phyloP scores from a whole-genome alignment of 768 basidiomycete genomes.

The Tulasnella sp. region DNA sequence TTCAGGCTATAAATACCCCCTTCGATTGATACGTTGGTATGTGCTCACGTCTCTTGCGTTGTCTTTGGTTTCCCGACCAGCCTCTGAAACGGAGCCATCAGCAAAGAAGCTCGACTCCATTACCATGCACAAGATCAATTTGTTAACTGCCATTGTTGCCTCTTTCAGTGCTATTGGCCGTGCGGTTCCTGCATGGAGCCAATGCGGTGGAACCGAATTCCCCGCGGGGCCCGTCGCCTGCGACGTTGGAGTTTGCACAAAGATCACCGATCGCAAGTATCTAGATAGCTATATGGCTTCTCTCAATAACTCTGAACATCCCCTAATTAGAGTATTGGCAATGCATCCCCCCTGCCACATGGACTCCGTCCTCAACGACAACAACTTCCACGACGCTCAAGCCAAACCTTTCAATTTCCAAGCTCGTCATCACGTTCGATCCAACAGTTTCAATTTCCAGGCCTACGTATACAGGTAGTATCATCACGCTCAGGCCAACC shows the following conservation, averaged over 20 bases:
- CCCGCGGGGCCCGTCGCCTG: not conserved
- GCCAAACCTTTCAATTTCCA: too few relatives aligned
- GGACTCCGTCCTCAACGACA: not conserved
- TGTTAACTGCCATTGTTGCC: not conserved
- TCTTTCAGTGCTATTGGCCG: not conserved
- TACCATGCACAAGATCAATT: not conserved
- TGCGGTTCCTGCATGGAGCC: not conserved
- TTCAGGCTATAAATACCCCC: not conserved
- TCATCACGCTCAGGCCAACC: too few relatives aligned
- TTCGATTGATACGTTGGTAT: not conserved
- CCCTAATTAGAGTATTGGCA: not conserved
- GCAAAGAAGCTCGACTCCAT: not conserved
- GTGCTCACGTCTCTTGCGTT: too few relatives aligned
- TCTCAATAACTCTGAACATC: not conserved
- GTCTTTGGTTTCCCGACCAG: not conserved
- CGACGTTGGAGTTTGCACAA: not conserved
- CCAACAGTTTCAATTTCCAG: too few relatives aligned
- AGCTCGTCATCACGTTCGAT: too few relatives aligned
- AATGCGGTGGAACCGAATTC: not conserved
- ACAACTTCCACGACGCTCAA: too few relatives aligned
- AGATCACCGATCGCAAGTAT: not conserved
- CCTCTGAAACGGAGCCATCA: not conserved
- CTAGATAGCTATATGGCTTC: not conserved
- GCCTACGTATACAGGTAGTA: not conserved
- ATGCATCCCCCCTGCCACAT: not conserved